These are phyloP conservation scores for Megacollybia platyphylla DNA, from an alignment of 1,284 basidiomycete genomes.

Conservation along the genomic window DNA sequence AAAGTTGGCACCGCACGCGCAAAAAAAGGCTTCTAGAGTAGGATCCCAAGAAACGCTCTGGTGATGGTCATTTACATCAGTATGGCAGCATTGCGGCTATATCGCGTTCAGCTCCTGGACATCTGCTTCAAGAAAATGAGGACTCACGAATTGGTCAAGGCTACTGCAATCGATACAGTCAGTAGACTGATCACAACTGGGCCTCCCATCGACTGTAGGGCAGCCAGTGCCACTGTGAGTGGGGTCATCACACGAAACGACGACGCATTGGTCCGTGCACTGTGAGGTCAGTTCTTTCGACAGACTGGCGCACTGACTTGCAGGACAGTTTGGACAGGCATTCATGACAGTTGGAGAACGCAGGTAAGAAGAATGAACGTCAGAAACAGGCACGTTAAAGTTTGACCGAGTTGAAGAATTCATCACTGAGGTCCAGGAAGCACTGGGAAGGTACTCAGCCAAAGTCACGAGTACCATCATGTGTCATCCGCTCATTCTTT, in stretches of 20 bases:
- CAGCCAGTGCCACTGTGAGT: constrained; percentile 26
- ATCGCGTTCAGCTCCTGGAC: not conserved
- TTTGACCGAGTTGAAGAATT: too few relatives aligned
- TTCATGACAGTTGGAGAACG: not conserved
- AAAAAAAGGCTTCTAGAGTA: constrained; percentile 13
- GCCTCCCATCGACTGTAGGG: constrained; percentile 18
- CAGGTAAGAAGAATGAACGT: not conserved
- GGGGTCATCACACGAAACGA: constrained; percentile 52
- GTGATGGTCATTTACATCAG: constrained; percentile 31
- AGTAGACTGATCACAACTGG: constrained; percentile 27
- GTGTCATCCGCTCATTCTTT: too few relatives aligned
- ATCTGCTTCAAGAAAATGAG: constrained; percentile 3
- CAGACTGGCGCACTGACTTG: constrained; percentile 1
- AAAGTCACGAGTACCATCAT: too few relatives aligned
- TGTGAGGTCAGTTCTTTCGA: constrained; percentile 30
- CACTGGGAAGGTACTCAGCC: too few relatives aligned
- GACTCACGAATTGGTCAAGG: constrained; percentile 37
- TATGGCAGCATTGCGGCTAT: constrained; percentile 40
- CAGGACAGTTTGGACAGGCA: constrained; percentile 3
- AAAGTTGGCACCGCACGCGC: constrained; percentile 11
- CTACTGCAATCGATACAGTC: constrained; percentile 32
- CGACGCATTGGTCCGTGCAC: constrained; percentile 60
- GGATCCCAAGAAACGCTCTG: constrained; percentile 15
- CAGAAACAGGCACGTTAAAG: not conserved
- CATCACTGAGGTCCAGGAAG: too few relatives aligned